Base-by-base conservation (phyloP, 495 filamentous ascomycete species). In the Penicillium subrubescens region DNA sequence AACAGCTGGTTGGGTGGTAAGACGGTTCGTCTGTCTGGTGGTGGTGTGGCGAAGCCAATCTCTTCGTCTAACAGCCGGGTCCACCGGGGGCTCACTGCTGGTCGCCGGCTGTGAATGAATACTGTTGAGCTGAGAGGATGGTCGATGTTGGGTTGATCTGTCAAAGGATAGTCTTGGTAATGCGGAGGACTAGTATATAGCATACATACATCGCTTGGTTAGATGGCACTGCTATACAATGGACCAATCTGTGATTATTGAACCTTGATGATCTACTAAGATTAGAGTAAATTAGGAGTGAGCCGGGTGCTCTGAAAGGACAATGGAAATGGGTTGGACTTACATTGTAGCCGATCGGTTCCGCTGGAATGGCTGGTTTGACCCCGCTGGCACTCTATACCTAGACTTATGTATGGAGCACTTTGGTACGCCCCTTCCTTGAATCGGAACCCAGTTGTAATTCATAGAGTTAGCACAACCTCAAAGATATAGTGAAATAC, bases 41-140 rank as follows among this genome's bases (percentile, higher is more conserved):
- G 70, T 51, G 64, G 59, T 44, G 58, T 46, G 57, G 63, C 62
- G 46, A 48, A 54, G 78, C 80, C 14, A 44, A 58, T 61, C 35
- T 37, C 63, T 21, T 61, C 63, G 15, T 61, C 43, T 1, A 57
- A 35, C 23, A 51, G 48, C 25, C 48, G 48, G 29, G 48, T 51
- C 12, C 23, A 2, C 25, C 48, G 48, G 12, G 48, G 48, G 6
- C 5, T 51, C 3, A 51, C 48, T 27, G 46, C 23, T 25, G 11
- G 23, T 17, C 48, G 48, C 14, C 23, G 25, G 8, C n/a, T 46
- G 48, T 51, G 8, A 51, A 11, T 1, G 19, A 29, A 5, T 4
- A 15, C 17, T 15, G 48, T 29, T 3, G 43, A 11, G 3, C 19
- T 3, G 3, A 2, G 48, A 4, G 15, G 23, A 27, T 51, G 27